A percentile compares a stretch with the other conserved stretches of the same genome.
These are phyloP conservation scores for Lachancea fermentati DNA, from an alignment of 805 yeast genomes.

Conservation along the genomic window DNA sequence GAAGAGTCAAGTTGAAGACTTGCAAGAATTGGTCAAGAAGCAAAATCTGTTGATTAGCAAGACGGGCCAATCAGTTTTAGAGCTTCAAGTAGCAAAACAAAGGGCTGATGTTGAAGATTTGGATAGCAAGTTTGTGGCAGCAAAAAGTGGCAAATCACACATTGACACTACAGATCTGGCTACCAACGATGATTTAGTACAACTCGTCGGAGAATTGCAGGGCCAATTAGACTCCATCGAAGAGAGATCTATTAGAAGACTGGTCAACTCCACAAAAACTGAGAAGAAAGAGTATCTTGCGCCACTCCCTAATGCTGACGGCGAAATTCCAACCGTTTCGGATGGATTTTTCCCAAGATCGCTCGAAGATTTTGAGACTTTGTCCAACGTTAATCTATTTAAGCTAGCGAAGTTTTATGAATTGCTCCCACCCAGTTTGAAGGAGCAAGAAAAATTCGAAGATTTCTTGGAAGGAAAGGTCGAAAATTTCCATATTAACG, in stretches of 20 bases:
- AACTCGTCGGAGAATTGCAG: slow-evolving; percentile 84
- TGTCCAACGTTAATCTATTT: slow-evolving; percentile 43
- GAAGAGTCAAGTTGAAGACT: slow-evolving; percentile 41
- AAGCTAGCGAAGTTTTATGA: slow-evolving; percentile 70
- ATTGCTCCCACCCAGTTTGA: slow-evolving; percentile 56
- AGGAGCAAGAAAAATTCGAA: slow-evolving; percentile 47
- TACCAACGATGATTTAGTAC: slow-evolving; percentile 79
- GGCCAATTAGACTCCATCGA: slow-evolving; percentile 78
- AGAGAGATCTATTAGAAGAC: slow-evolving; percentile 67
- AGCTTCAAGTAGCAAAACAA: slow-evolving; percentile 56
- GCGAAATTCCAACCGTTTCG: slow-evolving; percentile 50
- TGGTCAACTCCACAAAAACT: slow-evolving; percentile 52
- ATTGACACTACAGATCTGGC: slow-evolving; percentile 53
- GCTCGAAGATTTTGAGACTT: slow-evolving; percentile 43
- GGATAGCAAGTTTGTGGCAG: slow-evolving; percentile 13
- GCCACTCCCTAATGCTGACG: slow-evolving; percentile 73
- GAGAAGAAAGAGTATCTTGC: slow-evolving; percentile 45
- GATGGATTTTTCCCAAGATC: slow-evolving; percentile 50
- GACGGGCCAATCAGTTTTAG: slow-evolving; percentile 76
- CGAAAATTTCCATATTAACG: slow-evolving; percentile 35
- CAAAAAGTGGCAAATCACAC: slow-evolving; percentile 11
- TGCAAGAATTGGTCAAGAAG: slow-evolving; percentile 51
- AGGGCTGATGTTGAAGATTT: slow-evolving; percentile 35
- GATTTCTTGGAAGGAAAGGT: slow-evolving; percentile 49
- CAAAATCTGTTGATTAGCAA: slow-evolving; percentile 62